phyloP scores from a whole-genome alignment of 371 early-diverging fungal genomes.

The Batrachochytrium dendrobatidis region DNA sequence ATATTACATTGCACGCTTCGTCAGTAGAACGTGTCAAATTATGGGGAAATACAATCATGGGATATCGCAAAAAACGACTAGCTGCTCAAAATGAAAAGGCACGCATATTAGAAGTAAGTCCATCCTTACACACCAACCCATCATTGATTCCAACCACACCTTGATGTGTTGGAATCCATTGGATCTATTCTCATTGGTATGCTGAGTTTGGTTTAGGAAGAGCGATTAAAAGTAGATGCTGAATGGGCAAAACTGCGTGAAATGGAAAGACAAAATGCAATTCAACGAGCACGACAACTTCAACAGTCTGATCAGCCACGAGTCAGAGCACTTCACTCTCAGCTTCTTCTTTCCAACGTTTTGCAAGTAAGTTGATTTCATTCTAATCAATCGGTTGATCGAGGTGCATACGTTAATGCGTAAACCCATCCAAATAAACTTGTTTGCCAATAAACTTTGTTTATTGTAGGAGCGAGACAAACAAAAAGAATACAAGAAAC shows the following conservation, averaged over 20 bases:
- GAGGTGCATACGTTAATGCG: background rate
- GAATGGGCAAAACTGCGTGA: conserved; percentile 28
- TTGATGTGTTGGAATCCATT: no score
- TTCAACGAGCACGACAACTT: conserved; percentile 29
- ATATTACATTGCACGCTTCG: conserved; percentile 21
- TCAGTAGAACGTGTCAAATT: conserved; percentile 22
- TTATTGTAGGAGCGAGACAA: conserved; percentile 21
- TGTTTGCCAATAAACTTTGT: conserved; percentile 3
- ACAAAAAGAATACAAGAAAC: conserved; percentile 18
- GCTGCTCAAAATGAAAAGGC: conserved; percentile 23
- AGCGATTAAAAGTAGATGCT: conserved; percentile 21
- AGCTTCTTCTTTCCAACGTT: conserved; percentile 33
- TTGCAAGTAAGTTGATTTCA: conserved; percentile 28
- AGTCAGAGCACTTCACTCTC: conserved; percentile 22
- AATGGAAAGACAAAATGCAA: conserved; percentile 23
- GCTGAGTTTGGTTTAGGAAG: no score
- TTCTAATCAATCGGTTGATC: conserved; percentile 25
- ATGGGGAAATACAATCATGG: conserved; percentile 40
- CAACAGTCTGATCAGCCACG: conserved; percentile 22
- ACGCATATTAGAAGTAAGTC: conserved; percentile 14
- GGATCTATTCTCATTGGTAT: no score
- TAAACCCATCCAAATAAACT: background rate
- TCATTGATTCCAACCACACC: no score
- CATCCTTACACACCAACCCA: no score
- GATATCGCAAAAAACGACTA: conserved; percentile 29